Evolutionary conservation across 192 early-diverging fungal genomes (phyloP).

Genomic region (Backusella luteola): DNA sequence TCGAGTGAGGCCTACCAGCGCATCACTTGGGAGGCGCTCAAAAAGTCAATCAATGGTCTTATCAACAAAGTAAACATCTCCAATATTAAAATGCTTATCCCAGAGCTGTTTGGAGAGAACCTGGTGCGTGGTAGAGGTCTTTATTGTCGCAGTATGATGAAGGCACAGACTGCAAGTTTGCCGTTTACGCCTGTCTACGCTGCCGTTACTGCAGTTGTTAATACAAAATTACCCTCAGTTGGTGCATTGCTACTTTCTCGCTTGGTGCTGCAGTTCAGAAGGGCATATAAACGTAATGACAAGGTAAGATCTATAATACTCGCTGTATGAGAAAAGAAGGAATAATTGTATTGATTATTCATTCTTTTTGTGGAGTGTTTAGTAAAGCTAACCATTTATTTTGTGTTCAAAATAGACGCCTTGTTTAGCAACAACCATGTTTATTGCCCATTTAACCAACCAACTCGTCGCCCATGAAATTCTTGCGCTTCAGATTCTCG

Average conservation of each 20-base stretch:
- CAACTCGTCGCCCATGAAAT: slow-evolving; percentile 88
- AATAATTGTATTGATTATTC: neutral
- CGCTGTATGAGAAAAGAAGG: neutral
- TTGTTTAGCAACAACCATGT: slow-evolving; percentile 81
- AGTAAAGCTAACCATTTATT: neutral
- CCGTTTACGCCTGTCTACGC: slow-evolving; percentile 94
- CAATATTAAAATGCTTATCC: slow-evolving; percentile 89
- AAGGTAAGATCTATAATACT: slow-evolving; percentile 51
- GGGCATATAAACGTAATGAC: slow-evolving; percentile 90
- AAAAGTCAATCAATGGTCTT: slow-evolving; percentile 92
- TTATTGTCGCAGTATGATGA: slow-evolving; percentile 82
- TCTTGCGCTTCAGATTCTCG: slow-evolving; percentile 82
- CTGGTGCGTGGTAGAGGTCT: slow-evolving; percentile 91
- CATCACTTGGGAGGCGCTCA: slow-evolving; percentile 90
- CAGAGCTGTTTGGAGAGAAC: slow-evolving; percentile 89
- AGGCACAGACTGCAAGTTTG: slow-evolving; percentile 81
- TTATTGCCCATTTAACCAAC: slow-evolving; percentile 92
- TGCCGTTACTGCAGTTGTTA: slow-evolving; percentile 81
- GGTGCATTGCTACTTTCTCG: slow-evolving; percentile 86
- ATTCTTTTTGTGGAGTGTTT: neutral
- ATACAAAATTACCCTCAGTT: slow-evolving; percentile 91
- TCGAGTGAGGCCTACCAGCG: slow-evolving; percentile 74
- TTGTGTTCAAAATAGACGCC: slow-evolving; percentile 38
- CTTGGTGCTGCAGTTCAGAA: slow-evolving; percentile 84
- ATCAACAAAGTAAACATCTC: slow-evolving; percentile 93